Percentiles rank a stretch among this genome's conserved stretches.
Conservation (phyloP, 441 rosid genomes). For the Gossypium trilobum region DNA sequence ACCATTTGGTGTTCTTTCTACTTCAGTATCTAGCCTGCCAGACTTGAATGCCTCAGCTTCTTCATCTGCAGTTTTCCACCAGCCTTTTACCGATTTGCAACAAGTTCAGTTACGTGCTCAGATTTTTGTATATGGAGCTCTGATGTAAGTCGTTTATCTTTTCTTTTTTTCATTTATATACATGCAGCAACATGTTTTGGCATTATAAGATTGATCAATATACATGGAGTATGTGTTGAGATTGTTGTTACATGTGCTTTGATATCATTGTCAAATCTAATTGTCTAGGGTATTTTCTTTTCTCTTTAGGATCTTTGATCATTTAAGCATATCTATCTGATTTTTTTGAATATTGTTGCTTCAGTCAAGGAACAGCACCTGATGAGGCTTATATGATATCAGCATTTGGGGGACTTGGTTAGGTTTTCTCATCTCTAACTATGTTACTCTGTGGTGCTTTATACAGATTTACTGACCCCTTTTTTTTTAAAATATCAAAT, state of each 20-base stretch:
- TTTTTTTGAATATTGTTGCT: conserved; percentile 22
- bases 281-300: background rate
- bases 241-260: conserved; percentile 1
- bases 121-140: conserved; percentile 93
- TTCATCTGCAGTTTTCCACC: conserved; percentile 51
- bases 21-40: conserved; percentile 49
- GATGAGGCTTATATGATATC: conserved; percentile 96
- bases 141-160: conserved; percentile 53
- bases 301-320: background rate
- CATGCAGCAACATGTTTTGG: background rate
- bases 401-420: conserved; percentile 93
- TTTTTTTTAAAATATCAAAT: background rate
- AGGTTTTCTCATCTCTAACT: conserved; percentile 20
- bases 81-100: conserved; percentile 91
- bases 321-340: conserved; percentile 4
- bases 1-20: conserved; percentile 44
- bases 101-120: conserved; percentile 99
- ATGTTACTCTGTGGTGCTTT: background rate
- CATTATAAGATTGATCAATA: background rate
- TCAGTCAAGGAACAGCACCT: conserved; percentile 85
- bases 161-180: background rate
- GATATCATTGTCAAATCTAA: background rate
- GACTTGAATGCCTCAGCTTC: conserved; percentile 63
- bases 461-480: conserved; percentile 17
- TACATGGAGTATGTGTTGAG: background rate